A percentile compares a stretch with the other conserved stretches of the same genome.
Evolutionary conservation across 805 yeast genomes (phyloP).

Genomic region (Blastobotrys terrestris): DNA sequence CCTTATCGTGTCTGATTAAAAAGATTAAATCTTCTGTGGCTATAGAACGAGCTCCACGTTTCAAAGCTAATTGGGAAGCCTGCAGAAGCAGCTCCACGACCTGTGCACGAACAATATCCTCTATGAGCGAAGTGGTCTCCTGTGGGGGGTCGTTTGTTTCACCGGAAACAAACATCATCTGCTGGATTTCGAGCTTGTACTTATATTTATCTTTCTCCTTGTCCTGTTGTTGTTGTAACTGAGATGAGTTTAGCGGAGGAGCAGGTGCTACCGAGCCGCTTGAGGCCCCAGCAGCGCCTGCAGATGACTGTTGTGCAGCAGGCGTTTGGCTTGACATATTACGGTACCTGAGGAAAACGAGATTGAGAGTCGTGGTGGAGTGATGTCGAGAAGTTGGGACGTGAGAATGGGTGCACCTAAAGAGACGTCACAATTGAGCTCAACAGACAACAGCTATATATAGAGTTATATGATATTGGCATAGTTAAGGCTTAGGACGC

Average conservation of each 20-base stretch:
- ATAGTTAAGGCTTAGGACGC: too few species aligned
- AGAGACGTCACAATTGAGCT: too few species aligned
- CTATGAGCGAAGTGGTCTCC: slow-evolving; percentile 86
- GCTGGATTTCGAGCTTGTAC: slow-evolving; percentile 89
- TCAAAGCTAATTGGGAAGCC: slow-evolving; percentile 68
- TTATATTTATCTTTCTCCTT: slow-evolving; percentile 40
- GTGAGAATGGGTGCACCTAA: too few species aligned
- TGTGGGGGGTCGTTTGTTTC: slow-evolving; percentile 92
- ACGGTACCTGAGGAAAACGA: too few species aligned
- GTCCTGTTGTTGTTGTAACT: slow-evolving; percentile 3
- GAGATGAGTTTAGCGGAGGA: neutral
- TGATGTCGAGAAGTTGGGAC: too few species aligned
- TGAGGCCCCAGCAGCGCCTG: neutral
- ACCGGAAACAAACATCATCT: slow-evolving; percentile 97
- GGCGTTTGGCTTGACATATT: neutral
- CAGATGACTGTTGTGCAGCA: neutral
- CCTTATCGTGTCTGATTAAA: slow-evolving; percentile 84
- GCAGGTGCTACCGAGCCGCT: neutral
- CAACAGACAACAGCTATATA: too few species aligned
- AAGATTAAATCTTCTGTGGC: slow-evolving; percentile 92
- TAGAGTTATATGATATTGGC: too few species aligned
- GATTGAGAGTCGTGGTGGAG: too few species aligned
- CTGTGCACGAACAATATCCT: slow-evolving; percentile 91
- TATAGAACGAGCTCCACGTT: slow-evolving; percentile 76
- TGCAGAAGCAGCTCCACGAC: slow-evolving; percentile 80